Base-by-base conservation (phyloP, 169 alveolate species). In the Plasmodium gonderi region DNA sequence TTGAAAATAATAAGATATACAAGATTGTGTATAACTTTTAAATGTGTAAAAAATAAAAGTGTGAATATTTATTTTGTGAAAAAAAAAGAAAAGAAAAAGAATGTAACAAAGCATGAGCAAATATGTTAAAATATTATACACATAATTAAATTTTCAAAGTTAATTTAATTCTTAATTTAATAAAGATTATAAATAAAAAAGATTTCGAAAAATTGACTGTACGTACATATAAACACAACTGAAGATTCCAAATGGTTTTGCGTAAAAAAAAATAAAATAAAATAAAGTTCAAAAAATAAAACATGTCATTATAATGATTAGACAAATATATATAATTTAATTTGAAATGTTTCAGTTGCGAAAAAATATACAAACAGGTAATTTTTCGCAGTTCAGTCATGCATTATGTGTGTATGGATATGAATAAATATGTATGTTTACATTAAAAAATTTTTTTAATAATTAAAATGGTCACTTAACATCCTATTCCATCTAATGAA, bases 241-340 rank as follows among this genome's bases (percentile, higher is more conserved):
- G 47, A 78, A 49, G 12, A 75, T 75, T 64, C 72, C 72, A 60
- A 60, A 60, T n/a, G 36, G 26, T 7, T 23, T 60, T 60, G 38
- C 72, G 72, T 23, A 36, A 54, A 60, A 23, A n/a, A 60, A 60
- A 20, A n/a, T n/a, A 14, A 75, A 75, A 44, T 40, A 40, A 75
- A 75, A 75, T 20, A 54, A n/a, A 75, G 12, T 75, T 20, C 54
- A 42, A 64, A 80, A 80, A 38, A 80, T 29, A 72, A 80, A 40
- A 80, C 26, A 42, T 38, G 51, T 38, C 31, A 65, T 54, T 68
- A 33, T 47, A 80, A 64, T 44, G 47, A 80, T 65, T 80, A 80
- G 91, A 80, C 91, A 80, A 80, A 80, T 80, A 45, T 11, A 33
- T 80, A 33, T 29, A 80, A 11, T 60, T 23, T 78, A 29, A n/a